Percentiles rank a stretch among this genome's conserved stretches.
phyloP scores from a whole-genome alignment of 2,329 filamentous ascomycete species.

The Aspergillus pseudoterreus region DNA sequence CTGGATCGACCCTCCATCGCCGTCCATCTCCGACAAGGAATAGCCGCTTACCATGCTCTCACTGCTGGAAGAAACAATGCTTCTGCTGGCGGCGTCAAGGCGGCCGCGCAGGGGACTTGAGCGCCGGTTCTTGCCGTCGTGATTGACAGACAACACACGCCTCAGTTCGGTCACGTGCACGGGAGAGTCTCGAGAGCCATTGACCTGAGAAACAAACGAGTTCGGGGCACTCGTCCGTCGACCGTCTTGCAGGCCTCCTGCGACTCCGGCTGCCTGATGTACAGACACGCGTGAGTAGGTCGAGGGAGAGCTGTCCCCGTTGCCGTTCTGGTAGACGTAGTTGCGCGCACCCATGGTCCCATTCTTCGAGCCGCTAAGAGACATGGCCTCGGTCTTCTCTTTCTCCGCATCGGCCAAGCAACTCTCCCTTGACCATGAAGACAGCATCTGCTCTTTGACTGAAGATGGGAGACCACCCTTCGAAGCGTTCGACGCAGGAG shows the following conservation, averaged over 20 bases:
- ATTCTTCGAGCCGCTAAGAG: constrained; percentile 69
- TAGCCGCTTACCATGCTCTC: constrained; percentile 45
- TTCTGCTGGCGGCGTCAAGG: constrained; percentile 29
- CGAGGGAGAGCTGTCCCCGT: constrained; percentile 29
- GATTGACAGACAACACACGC: constrained; percentile 43
- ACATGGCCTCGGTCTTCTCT: constrained; percentile 66
- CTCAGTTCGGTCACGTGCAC: constrained; percentile 48
- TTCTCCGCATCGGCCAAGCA: constrained; percentile 66
- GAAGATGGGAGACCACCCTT: constrained; percentile 58
- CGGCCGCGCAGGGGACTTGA: constrained; percentile 43
- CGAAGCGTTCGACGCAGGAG: constrained; percentile 30
- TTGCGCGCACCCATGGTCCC: constrained; percentile 47
- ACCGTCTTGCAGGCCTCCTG: constrained; percentile 26
- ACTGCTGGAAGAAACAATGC: constrained; percentile 38
- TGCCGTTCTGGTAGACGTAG: constrained; percentile 26
- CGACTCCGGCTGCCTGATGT: constrained; percentile 19
- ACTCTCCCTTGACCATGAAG: constrained; percentile 74
- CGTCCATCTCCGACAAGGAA: constrained; percentile 34
- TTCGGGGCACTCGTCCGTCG: constrained; percentile 37
- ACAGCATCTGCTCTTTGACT: constrained; percentile 71
- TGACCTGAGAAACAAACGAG: constrained; percentile 32
- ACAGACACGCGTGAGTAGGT: constrained; percentile 20
- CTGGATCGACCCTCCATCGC: constrained; percentile 24
- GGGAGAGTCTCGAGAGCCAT: constrained; percentile 42
- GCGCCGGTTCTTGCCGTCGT: constrained; percentile 30